Evolutionary conservation across 2,329 filamentous ascomycete genomes (phyloP).

Genomic region (Cadophora sp.): DNA sequence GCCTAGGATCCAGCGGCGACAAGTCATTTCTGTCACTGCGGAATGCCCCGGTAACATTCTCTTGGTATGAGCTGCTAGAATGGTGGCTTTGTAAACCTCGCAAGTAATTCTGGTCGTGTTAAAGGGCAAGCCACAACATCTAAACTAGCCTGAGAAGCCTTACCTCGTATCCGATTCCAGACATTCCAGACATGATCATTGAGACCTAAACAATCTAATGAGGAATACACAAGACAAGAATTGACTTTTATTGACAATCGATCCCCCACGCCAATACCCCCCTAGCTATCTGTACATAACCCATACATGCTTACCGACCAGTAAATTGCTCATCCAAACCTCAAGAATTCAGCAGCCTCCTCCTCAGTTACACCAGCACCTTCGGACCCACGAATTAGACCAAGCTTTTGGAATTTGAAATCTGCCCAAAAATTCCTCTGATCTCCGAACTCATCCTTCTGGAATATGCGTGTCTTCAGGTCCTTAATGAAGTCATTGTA

Average conservation of each 20-base stretch:
- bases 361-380: slow-evolving; percentile 73
- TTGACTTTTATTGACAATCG: slow-evolving; percentile 4
- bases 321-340: not conserved
- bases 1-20: not conserved
- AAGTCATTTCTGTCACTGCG: not conserved
- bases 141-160: too few species aligned
- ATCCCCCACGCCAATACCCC: slow-evolving; percentile 1
- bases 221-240: not conserved
- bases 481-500: slow-evolving; percentile 78
- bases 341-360: slow-evolving; percentile 64
- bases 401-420: slow-evolving; percentile 70
- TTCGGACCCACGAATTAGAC: slow-evolving; percentile 72
- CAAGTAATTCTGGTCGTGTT: too few species aligned
- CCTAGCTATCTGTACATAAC: not conserved
- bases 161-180: too few species aligned
- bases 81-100: too few species aligned
- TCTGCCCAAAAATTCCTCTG: slow-evolving; percentile 80
- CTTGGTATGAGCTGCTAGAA: too few species aligned
- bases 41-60: too few species aligned
- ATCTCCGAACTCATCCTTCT: slow-evolving; percentile 69
- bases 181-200: too few species aligned
- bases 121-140: too few species aligned
- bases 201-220: not conserved
- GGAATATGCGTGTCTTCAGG: slow-evolving; percentile 75
- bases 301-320: not conserved